Evolutionary conservation across 2,329 filamentous ascomycete genomes (phyloP), one percentile per base, ranked within the genome.

Genomic region (Scytalidium lignicola): DNA sequence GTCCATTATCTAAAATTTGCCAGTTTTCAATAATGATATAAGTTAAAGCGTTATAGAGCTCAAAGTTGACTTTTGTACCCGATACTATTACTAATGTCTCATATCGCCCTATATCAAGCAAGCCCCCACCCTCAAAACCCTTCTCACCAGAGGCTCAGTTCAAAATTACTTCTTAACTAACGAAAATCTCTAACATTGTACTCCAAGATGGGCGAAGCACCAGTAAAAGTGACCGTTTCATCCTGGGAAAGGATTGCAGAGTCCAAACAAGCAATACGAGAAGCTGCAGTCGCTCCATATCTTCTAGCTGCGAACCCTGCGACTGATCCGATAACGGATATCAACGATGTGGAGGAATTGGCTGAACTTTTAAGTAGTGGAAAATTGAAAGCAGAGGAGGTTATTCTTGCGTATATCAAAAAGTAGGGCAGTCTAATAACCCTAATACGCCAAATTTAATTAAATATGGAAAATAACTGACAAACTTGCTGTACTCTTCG

Each of bases 301-400:
- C 37, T 49, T 19, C 39, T 46, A 13, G 3, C 18, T n/a, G 39
- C 42, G 2, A 22, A 41, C 23, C 17, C 39, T 20, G 10, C 40
- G 20, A 29, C 21, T 18, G 50, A 51, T 23, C 21, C 46, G 8
- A 48, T 51, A 40, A 51, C 50, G 9, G 19, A 44, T 17, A 43
- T 51, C 22, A 40, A 29, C 17, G 50, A 51, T 43, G 10, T 51
- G 6, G 50, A 51, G 2, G 22, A 29, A 17, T 46, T 51, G n/a
- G 43, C 43, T 17, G 37, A 26, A 19, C 32, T 45, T 42, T 13
- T 47, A 20, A 20, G 9, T 23, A 46, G 22, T 37, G 50, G 50
- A 17, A 15, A 44, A 42, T 15, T 26, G 9, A 42, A n/a, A 44
- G 45, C 45, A 7, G 39, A 18, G 17, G 20, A 47, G 18, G 45